Evolutionary conservation across 2,329 filamentous ascomycete species (phyloP), one percentile per base, ranked within the genome.

Genomic region (Exophiala lecanii-corni): DNA sequence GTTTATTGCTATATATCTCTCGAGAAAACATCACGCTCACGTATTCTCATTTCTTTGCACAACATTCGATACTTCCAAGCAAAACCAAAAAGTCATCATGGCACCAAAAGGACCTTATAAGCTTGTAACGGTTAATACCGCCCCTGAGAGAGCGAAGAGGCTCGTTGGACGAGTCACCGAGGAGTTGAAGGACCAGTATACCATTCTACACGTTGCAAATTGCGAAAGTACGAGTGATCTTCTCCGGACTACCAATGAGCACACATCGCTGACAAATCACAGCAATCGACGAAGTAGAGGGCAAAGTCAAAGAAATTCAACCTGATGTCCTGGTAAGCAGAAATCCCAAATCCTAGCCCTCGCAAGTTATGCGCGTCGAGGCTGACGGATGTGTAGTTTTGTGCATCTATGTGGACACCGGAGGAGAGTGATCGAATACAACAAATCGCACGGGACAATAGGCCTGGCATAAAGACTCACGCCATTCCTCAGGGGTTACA

Each of bases 41-140:
- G n/a, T n/a, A n/a, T n/a, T n/a, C n/a, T n/a, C n/a, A n/a, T n/a
- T n/a, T n/a, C n/a, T n/a, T n/a, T n/a, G n/a, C n/a, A n/a, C n/a
- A n/a, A n/a, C n/a, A n/a, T n/a, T n/a, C n/a, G n/a, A n/a, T n/a
- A n/a, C n/a, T n/a, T n/a, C n/a, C n/a, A n/a, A n/a, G n/a, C n/a
- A n/a, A n/a, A n/a, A n/a, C n/a, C n/a, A n/a, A n/a, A n/a, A n/a
- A 26, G 23, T 12, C 23, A 12, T 7, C 23, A 50, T 50, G 50
- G 43, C 60, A 43, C 67, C 72, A 10, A 69, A 72, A 52, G 78
- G 78, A 13, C 78, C 78, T 2, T 84, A 73, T 64, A 75, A 69
- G 54, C 72, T 85, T 9, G 74, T 84, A 20, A 85, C 79, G 2
- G 79, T 85, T 52, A 85, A 84, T 64, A 83, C 75, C 1, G 78